phyloP scores from a whole-genome alignment of 306 rosid species.

The Cucurbita pepo region DNA sequence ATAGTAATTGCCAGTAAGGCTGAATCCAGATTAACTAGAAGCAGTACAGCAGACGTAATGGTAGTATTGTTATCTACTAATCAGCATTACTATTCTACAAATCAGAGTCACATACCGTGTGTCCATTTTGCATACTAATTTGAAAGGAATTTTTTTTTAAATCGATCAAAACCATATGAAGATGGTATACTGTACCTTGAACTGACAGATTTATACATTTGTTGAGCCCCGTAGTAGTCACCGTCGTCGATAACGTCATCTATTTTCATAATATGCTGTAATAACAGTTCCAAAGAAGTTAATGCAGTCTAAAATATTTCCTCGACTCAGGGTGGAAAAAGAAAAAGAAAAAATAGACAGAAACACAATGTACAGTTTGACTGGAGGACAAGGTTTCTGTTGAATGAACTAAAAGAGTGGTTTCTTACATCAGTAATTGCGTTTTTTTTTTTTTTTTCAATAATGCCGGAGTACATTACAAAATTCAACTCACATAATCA shows the following conservation, averaged over 20 bases:
- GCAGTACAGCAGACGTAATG: neutral
- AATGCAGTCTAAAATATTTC: neutral
- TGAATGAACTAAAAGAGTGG: neutral
- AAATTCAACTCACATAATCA: neutral
- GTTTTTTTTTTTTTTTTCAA: neutral
- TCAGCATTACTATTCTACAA: neutral
- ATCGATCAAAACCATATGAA: neutral
- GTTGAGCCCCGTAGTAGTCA: slow-evolving; percentile 88
- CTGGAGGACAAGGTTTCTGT: neutral
- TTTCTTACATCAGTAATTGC: neutral
- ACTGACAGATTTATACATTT: slow-evolving; percentile 82
- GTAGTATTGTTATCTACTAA: neutral
- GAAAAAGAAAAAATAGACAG: neutral
- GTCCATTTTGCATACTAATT: neutral
- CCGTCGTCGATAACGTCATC: slow-evolving; percentile 56
- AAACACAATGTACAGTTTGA: neutral
- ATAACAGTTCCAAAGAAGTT: slow-evolving; percentile 1
- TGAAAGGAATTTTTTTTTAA: neutral
- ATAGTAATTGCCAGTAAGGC: neutral
- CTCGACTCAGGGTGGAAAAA: neutral
- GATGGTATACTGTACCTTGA: slow-evolving; percentile 37
- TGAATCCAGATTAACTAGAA: neutral
- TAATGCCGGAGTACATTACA: neutral
- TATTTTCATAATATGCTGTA: slow-evolving; percentile 77
- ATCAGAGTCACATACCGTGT: neutral